Base-by-base conservation (phyloP, 1,284 basidiomycete species). In the Cryptococcus sp. region DNA sequence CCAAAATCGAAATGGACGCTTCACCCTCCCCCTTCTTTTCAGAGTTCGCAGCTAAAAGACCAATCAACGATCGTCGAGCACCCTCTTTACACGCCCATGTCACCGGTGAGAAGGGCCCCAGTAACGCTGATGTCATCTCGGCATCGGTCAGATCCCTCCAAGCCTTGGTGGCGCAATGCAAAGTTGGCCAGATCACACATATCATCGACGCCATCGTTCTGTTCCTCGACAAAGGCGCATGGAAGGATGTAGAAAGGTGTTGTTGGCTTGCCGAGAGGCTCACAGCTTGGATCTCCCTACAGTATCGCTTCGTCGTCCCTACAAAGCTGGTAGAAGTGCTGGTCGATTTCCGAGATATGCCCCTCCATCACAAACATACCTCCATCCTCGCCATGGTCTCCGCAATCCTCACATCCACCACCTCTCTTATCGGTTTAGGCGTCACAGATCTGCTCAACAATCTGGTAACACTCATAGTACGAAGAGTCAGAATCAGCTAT, bases 281-380 rank as follows among this genome's bases (percentile, higher is more conserved):
- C 6, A 86, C 87, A 26, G 87, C 90, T 64, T 95, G 91, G 87
- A 84, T 91, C 8, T 89, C 89, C 66, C 89, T 94, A 59, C 92
- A 95, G 73, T 95, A 95, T 76, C 89, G 94, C 37, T 93, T 91
- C 71, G 87, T 89, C 19, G 85, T 97, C 3, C 91, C 94, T 11
- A 89, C 89, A 2, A 84, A 87, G 66, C 81, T 97, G 10, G 86
- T 96, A 39, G 93, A 97, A 71, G 83, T 85, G 26, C 83, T 97
- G 6, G 81, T 87, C 44, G 84, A 87, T 63, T 82, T 84, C 46
- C 85, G 86, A 64, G 90, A 92, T 59, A 73, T 81, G 1, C 69
- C 81, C 0, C 72, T 80, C 22, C 82, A 82, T 4, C 66, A 81
- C 19, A 82, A 88, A 68, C 89, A 91, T 55, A 81, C 79, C 52